phyloP scores from a whole-genome alignment of 805 yeast species.

The Priceomyces melissophilus region DNA sequence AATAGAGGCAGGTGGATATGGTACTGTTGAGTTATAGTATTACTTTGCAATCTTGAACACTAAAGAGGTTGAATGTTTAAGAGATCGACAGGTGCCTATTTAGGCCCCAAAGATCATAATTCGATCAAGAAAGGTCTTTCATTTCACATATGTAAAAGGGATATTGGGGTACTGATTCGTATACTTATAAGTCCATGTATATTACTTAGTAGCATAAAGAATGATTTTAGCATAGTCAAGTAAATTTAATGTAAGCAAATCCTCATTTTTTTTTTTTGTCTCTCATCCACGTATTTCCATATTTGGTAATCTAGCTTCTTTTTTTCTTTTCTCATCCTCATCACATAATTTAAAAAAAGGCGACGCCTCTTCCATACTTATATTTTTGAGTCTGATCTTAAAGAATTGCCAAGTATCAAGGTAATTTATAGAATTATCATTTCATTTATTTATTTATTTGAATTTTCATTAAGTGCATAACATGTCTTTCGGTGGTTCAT shows the following conservation, averaged over 20 bases:
- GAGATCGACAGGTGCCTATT: too few relatives aligned
- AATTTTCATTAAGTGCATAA: neutral
- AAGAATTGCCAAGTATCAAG: too few relatives aligned
- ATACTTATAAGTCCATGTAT: neutral
- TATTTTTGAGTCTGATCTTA: neutral
- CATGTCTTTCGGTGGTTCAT: slow-evolving; percentile 30
- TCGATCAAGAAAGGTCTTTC: neutral
- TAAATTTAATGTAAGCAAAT: neutral
- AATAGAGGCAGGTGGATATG: slow-evolving; percentile 54
- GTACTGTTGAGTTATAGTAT: slow-evolving; percentile 45
- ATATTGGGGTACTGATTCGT: too few relatives aligned
- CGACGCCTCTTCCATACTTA: neutral
- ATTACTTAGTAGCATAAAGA: slow-evolving; percentile 2
- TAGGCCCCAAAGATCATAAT: neutral
- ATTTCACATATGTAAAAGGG: too few relatives aligned
- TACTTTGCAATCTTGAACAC: neutral
- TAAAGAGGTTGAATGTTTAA: neutral
- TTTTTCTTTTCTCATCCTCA: slow-evolving; percentile 3
- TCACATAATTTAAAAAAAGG: slow-evolving; percentile 2
- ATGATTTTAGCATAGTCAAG: slow-evolving; percentile 3
- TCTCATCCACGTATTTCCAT: neutral
- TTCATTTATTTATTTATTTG: neutral
- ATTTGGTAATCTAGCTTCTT: slow-evolving; percentile 4
- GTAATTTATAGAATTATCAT: neutral
- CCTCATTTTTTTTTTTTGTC: neutral